Evolutionary conservation across 2,329 filamentous ascomycete genomes (phyloP).

Genomic region (Capronia americana): DNA sequence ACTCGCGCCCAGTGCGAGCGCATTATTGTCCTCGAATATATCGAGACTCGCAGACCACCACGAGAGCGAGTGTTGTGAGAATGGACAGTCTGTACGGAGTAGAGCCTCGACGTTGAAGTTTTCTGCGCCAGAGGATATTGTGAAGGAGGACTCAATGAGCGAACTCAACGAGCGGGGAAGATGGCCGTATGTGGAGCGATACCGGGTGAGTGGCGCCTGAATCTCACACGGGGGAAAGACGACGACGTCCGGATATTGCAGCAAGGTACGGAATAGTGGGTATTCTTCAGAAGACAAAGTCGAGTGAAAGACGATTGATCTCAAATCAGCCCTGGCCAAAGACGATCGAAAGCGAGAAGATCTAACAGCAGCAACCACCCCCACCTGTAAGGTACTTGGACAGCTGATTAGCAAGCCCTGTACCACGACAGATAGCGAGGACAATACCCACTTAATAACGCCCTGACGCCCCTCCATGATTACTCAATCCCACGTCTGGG

Average conservation of each 20-base stretch:
- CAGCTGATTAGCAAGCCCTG: background rate
- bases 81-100: background rate
- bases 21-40: slow-evolving; percentile 14
- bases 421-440: background rate
- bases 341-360: background rate
- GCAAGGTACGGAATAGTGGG: background rate
- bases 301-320: background rate
- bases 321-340: background rate
- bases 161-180: background rate
- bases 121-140: background rate
- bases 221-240: background rate
- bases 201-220: background rate
- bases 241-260: background rate
- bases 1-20: background rate
- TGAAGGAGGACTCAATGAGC: background rate
- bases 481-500: background rate
- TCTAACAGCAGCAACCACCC: background rate
- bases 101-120: background rate
- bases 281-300: background rate
- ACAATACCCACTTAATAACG: background rate
- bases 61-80: background rate
- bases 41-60: background rate
- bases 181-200: background rate
- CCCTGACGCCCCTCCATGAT: background rate
- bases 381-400: background rate